Base-by-base conservation (phyloP, 2,329 filamentous ascomycete species). In the Epichloe coenophiala region DNA sequence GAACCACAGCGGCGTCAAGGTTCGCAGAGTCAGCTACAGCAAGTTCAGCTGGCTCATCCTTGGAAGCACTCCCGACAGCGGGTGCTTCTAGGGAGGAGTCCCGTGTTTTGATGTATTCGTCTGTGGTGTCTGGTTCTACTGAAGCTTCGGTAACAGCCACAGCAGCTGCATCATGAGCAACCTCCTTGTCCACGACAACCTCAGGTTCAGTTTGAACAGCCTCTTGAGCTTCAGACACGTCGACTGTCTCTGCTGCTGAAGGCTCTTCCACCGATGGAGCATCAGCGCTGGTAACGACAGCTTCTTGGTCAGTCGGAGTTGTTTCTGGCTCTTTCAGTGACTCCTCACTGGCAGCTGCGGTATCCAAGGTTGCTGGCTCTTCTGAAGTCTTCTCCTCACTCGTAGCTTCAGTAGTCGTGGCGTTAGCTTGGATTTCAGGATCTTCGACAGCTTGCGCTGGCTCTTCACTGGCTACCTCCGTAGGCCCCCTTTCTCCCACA, bases 91-190 rank as follows among this genome's bases (percentile, higher is more conserved):
- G 7, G 23, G 23, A 23, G 21, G 19, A 23, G 4, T 43, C 19
- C 15, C 8, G n/a, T 15, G 19, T 4, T 15, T 43, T 43, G 5
- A 23, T 9, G 9, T 31, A 21, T 43, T 12, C 21, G 11, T 43
- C 15, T 23, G 21, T 8, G 15, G 41, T 31, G 5, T 1, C 41
- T n/a, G 23, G 41, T 48, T 56, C 57, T 51, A 49, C 47, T 17
- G 50, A 46, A 36, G 15, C 31, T 19, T 41, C 36, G 17, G 23
- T 11, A 5, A 12, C n/a, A 36, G 38, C 8, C 12, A 19, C 5
- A 3, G 23, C 38, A 43, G 23, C 23, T 27, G 12, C 12, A 13
- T 43, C 41, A 17, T 31, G 33, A 23, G 45, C 19, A 8, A 33
- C 27, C 19, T 47, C 33, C 6, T 17, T 4, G 11, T 37, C 45